These are phyloP conservation scores for Brasenia schreberi DNA, from an alignment of 164 flowering plant genomes.

Conservation along the genomic window DNA sequence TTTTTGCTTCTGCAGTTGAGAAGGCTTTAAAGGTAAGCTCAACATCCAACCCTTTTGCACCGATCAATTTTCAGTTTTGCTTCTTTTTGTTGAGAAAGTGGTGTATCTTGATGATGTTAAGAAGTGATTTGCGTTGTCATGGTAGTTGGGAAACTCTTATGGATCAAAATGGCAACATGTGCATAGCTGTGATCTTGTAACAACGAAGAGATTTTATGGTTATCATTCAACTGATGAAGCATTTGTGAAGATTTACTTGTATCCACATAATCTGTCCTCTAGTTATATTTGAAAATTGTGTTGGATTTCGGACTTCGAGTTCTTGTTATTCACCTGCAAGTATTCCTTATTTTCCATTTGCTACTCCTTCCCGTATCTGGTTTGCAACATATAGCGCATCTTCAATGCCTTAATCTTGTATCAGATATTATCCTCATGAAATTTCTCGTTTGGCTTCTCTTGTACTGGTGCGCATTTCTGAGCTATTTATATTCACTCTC, in stretches of 20 bases:
- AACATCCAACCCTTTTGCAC: background rate
- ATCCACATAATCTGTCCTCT: conserved; percentile 29
- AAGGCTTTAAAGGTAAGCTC: conserved; percentile 68
- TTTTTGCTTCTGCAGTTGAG: conserved; percentile 47
- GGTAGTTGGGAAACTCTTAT: conserved; percentile 53
- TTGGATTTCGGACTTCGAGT: background rate
- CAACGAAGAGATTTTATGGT: conserved; percentile 78
- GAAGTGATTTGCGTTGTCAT: conserved; percentile 5
- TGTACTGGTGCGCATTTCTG: conserved; percentile 44
- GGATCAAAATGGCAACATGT: conserved; percentile 82
- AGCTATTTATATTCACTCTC: background rate
- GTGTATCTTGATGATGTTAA: background rate
- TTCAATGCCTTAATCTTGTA: conserved; percentile 38
- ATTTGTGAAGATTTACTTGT: conserved; percentile 84
- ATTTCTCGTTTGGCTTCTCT: conserved; percentile 77
- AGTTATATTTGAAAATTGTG: background rate
- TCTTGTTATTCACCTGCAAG: background rate
- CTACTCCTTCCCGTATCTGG: background rate
- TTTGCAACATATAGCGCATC: background rate
- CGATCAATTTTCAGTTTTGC: background rate
- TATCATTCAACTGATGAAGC: conserved; percentile 76
- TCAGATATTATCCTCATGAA: conserved; percentile 91
- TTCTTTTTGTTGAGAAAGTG: background rate
- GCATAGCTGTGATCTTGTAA: conserved; percentile 71
- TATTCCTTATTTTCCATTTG: background rate